phyloP scores from a whole-genome alignment of 2,329 filamentous ascomycete species.

The Teratosphaeria viscida region DNA sequence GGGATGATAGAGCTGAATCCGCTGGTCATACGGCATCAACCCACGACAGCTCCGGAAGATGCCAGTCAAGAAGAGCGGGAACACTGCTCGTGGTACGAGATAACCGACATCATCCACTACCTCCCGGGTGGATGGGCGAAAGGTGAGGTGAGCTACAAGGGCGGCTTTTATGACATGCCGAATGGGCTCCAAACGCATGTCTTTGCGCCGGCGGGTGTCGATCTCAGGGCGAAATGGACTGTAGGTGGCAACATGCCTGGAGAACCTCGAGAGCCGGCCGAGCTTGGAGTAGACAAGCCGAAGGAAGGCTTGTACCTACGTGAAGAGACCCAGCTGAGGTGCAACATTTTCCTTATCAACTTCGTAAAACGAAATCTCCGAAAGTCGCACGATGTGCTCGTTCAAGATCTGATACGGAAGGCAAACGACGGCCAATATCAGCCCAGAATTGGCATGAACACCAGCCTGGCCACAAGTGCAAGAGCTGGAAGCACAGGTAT shows the following conservation, averaged over 20 bases:
- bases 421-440: slow-evolving; percentile 3
- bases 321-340: slow-evolving; percentile 78
- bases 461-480: not conserved
- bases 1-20: slow-evolving; percentile 87
- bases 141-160: slow-evolving; percentile 65
- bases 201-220: slow-evolving; percentile 70
- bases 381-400: slow-evolving; percentile 60
- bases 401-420: slow-evolving; percentile 38
- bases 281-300: slow-evolving; percentile 51
- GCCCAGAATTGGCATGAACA: not conserved
- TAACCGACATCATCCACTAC: slow-evolving; percentile 60
- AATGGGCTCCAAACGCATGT: slow-evolving; percentile 71
- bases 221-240: slow-evolving; percentile 78
- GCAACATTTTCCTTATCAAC: slow-evolving; percentile 61
- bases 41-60: slow-evolving; percentile 56
- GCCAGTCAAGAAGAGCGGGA: slow-evolving; percentile 58
- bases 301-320: slow-evolving; percentile 63
- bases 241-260: slow-evolving; percentile 62
- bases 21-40: slow-evolving; percentile 61
- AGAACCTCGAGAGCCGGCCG: slow-evolving; percentile 54
- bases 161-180: slow-evolving; percentile 65
- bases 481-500: not conserved
- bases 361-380: slow-evolving; percentile 79
- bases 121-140: slow-evolving; percentile 49
- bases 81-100: slow-evolving; percentile 63